Conservation (phyloP, 1,284 basidiomycete genomes). For the Cryptococcus jaspeensis region DNA sequence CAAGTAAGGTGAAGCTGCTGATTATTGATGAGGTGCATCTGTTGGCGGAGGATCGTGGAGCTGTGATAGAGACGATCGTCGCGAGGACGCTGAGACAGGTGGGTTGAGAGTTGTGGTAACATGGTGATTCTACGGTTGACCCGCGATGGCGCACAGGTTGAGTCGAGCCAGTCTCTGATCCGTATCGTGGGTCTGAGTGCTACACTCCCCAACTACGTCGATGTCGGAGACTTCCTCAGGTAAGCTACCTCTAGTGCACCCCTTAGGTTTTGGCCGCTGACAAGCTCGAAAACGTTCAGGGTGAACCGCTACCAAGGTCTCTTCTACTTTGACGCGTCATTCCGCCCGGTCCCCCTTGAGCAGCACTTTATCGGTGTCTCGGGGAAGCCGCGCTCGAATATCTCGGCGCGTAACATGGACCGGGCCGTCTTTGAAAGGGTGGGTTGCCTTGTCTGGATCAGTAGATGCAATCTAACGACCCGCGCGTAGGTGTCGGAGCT, state of each 20-base stretch:
- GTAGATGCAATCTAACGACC: background rate
- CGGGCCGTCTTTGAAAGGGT: slow-evolving; percentile 83
- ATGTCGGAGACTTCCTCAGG: slow-evolving; percentile 95
- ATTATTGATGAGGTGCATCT: slow-evolving; percentile 99
- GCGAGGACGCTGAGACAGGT: slow-evolving; percentile 91
- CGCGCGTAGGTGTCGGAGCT: slow-evolving; percentile 65
- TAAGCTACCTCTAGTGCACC: slow-evolving; percentile 42
- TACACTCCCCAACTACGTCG: slow-evolving; percentile 94
- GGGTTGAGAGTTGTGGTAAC: slow-evolving; percentile 15
- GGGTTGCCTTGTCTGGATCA: background rate
- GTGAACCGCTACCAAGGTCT: slow-evolving; percentile 88
- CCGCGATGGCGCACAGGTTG: slow-evolving; percentile 61
- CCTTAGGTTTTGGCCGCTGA: no score
- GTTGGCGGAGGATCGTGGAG: slow-evolving; percentile 95
- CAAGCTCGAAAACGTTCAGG: slow-evolving; percentile 50
- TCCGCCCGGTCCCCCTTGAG: slow-evolving; percentile 93
- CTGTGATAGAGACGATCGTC: slow-evolving; percentile 98
- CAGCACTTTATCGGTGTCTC: slow-evolving; percentile 96
- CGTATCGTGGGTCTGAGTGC: slow-evolving; percentile 99
- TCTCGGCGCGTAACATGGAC: slow-evolving; percentile 84
- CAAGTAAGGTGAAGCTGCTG: slow-evolving; percentile 84
- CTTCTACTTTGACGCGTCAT: slow-evolving; percentile 98
- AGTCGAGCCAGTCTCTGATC: slow-evolving; percentile 94
- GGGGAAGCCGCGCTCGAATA: slow-evolving; percentile 78
- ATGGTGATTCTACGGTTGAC: slow-evolving; percentile 3